phyloP scores from a whole-genome alignment of 768 basidiomycete genomes.

The Boletus edulis region DNA sequence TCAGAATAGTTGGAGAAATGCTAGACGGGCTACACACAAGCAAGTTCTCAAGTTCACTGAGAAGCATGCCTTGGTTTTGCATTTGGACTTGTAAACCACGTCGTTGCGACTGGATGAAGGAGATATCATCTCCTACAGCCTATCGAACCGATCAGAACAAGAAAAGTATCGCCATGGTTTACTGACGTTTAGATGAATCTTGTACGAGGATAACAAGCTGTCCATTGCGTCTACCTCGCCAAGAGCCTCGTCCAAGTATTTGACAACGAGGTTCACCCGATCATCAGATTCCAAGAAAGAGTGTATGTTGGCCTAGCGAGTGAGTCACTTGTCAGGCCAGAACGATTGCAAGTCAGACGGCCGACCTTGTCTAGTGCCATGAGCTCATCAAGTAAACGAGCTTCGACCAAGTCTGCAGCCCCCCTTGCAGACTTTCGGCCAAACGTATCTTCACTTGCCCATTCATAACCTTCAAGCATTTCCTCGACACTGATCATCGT shows the following conservation, averaged over 20 bases:
- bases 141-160: slow-evolving; percentile 33
- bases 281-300: slow-evolving; percentile 97
- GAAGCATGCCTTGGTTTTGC: slow-evolving; percentile 85
- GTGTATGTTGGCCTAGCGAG: slow-evolving; percentile 80
- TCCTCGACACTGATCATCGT: slow-evolving; percentile 94
- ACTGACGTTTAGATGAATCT: slow-evolving; percentile 91
- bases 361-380: slow-evolving; percentile 89
- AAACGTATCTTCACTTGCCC: slow-evolving; percentile 81
- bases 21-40: slow-evolving; percentile 48
- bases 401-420: slow-evolving; percentile 90
- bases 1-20: not conserved
- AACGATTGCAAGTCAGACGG: not conserved
- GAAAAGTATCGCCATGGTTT: not conserved
- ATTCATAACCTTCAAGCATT: slow-evolving; percentile 98
- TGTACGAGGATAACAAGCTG: slow-evolving; percentile 85
- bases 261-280: slow-evolving; percentile 79
- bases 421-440: slow-evolving; percentile 62
- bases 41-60: slow-evolving; percentile 84
- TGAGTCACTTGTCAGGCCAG: not conserved
- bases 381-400: slow-evolving; percentile 83
- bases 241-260: slow-evolving; percentile 86
- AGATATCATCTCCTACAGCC: slow-evolving; percentile 95
- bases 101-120: slow-evolving; percentile 94
- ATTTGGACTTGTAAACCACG: slow-evolving; percentile 96
- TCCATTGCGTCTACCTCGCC: slow-evolving; percentile 90